Conservation (phyloP, 192 early-diverging fungal genomes). For the Kickxella alabastrina region DNA sequence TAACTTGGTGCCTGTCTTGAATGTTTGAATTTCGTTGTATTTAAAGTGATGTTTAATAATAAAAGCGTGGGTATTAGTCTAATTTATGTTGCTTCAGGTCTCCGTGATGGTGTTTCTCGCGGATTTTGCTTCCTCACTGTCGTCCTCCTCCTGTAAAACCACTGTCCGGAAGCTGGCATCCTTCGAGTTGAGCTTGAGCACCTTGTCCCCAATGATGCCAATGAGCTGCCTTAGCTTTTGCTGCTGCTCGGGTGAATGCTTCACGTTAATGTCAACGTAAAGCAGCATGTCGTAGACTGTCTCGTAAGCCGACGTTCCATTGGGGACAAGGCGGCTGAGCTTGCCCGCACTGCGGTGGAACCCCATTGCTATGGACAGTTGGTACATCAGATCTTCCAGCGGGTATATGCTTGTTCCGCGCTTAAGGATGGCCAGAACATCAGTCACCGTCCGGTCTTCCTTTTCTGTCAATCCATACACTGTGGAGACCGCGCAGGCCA, state of each 20-base stretch:
- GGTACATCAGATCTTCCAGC: slow-evolving; percentile 35
- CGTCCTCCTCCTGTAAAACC: slow-evolving; percentile 31
- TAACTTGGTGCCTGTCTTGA: too few relatives aligned
- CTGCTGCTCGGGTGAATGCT: slow-evolving; percentile 36
- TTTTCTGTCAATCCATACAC: slow-evolving; percentile 16
- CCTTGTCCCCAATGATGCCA: slow-evolving; percentile 26
- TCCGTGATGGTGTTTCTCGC: too few relatives aligned
- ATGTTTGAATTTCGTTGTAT: too few relatives aligned
- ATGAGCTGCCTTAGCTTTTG: slow-evolving; percentile 21
- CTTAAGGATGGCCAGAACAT: slow-evolving; percentile 24
- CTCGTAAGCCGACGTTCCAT: slow-evolving; percentile 16
- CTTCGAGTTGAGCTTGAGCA: slow-evolving; percentile 31
- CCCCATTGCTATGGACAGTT: slow-evolving; percentile 16
- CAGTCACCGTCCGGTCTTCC: slow-evolving; percentile 27
- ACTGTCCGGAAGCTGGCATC: slow-evolving; percentile 17
- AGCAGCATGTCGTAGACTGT: slow-evolving; percentile 42
- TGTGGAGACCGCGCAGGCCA: slow-evolving; percentile 3
- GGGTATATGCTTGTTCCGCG: slow-evolving; percentile 39
- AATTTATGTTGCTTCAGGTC: too few relatives aligned
- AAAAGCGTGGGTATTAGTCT: too few relatives aligned
- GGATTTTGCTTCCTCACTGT: too few relatives aligned
- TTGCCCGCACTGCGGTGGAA: slow-evolving; percentile 22
- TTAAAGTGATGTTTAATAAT: too few relatives aligned
- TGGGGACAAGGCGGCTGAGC: slow-evolving; percentile 23
- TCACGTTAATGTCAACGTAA: slow-evolving; percentile 31